Percentiles rank a stretch among this genome's conserved stretches.
These are phyloP conservation scores for Microdochium trichocladiopsis DNA, from an alignment of 2,329 filamentous ascomycete genomes.

Conservation along the genomic window DNA sequence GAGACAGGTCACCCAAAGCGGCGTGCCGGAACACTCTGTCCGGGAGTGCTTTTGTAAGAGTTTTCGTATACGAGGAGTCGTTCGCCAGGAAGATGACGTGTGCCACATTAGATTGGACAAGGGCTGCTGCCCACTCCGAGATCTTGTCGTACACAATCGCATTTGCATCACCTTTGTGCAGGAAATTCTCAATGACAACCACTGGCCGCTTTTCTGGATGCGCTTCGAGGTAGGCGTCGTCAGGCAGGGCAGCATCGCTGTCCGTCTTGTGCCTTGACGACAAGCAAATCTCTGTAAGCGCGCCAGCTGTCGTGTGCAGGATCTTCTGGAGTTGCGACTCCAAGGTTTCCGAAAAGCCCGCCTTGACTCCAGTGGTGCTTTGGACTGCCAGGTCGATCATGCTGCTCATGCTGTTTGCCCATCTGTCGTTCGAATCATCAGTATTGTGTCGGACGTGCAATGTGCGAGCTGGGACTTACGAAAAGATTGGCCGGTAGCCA, in stretches of 20 bases:
- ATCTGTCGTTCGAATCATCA: constrained; percentile 27
- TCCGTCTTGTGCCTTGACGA: constrained; percentile 63
- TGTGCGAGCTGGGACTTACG: constrained; percentile 21
- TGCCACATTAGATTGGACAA: constrained; percentile 82
- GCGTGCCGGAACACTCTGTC: constrained; percentile 87
- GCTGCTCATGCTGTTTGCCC: constrained; percentile 92
- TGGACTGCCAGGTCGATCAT: constrained; percentile 89
- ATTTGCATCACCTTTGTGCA: constrained; percentile 67
- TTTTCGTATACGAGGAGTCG: constrained; percentile 83
- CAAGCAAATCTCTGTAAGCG: constrained; percentile 71
- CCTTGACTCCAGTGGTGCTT: constrained; percentile 88
- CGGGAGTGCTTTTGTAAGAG: constrained; percentile 77
- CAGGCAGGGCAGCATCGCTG: constrained; percentile 63
- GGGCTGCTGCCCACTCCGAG: constrained; percentile 80
- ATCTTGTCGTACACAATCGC: constrained; percentile 69
- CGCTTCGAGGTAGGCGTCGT: constrained; percentile 84
- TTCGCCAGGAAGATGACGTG: constrained; percentile 93
- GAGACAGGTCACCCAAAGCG: constrained; percentile 77
- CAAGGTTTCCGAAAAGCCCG: constrained; percentile 87
- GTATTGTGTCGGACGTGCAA: background rate
- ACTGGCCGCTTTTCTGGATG: constrained; percentile 80
- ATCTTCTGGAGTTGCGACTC: constrained; percentile 89
- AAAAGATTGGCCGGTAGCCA: constrained; percentile 89
- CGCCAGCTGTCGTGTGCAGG: constrained; percentile 72
- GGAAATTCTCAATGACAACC: constrained; percentile 85